Base-by-base conservation (phyloP, 2,329 filamentous ascomycete genomes). In the Colletotrichum endophyticum region DNA sequence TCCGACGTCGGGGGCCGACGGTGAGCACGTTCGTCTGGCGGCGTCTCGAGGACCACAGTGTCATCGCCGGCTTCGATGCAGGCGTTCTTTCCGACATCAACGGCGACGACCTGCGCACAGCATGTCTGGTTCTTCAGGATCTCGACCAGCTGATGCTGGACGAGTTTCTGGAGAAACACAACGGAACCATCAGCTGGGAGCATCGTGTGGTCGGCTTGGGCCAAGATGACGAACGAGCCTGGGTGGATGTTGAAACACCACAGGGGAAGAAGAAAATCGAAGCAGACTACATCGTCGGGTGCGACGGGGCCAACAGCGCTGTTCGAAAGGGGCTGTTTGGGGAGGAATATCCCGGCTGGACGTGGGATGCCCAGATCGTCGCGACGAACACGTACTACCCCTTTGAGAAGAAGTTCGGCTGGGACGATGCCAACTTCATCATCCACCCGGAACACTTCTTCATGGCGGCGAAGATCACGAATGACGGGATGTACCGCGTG, bases 381-480 rank as follows among this genome's bases (percentile, higher is more conserved):
- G 91, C 91, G 61, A 92, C 91, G 8, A 93, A 93, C 84, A 89
- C 91, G 13, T 92, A 92, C 80, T 92, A 93, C 76, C 89, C 92
- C 78, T 92, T 93, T 74, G 84, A 87, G 16, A 82, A 80, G 8
- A 89, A 89, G 77, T 91, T 87, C 78, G 88, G 86, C 30, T 92
- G 86, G 78, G 83, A 86, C 71, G 90, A 92, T 78, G 87, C 88
- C 15, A 92, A 92, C 81, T 93, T 93, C 81, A 90, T 92, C 78
- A 86, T 93, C 36, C 88, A 94, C 78, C 91, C 91, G 0, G 88
- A 91, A 27, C 86, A 94, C 79, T 93, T 90, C 82, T 88, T 83
- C 69, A 92, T 93, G 91, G 91, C 90, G 3, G 91, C 92, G 3
- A 88, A 86, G 57, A 90, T 94, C 77, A 91, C 88, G 2, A 84